Evolutionary conservation across 352 stramenopile species (phyloP).

Genomic region (Phytophthora multivora): DNA sequence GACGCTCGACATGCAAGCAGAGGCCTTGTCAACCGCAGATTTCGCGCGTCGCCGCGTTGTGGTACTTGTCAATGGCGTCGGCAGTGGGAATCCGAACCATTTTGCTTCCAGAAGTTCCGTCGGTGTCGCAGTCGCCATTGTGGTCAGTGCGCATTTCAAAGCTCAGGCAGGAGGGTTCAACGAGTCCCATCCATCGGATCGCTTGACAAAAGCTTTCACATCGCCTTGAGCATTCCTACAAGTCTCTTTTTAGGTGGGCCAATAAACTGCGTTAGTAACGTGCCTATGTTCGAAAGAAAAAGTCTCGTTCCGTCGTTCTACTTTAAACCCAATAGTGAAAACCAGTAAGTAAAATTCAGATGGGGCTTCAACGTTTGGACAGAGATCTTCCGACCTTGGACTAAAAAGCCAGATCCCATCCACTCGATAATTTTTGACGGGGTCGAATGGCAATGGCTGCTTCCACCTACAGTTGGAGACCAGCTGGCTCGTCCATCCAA

Average conservation of each 20-base stretch:
- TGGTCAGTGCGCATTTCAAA: conserved; percentile 8
- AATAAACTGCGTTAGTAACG: conserved; percentile 21
- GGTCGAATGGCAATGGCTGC: conserved; percentile 22
- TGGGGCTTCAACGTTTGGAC: conserved; percentile 11
- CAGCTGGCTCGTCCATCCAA: conserved; percentile 19
- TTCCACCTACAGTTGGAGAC: background rate
- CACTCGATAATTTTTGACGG: conserved; percentile 18
- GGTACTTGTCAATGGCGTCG: background rate
- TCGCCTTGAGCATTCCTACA: conserved; percentile 17
- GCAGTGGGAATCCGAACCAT: background rate
- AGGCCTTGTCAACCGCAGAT: background rate
- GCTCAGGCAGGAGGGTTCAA: conserved; percentile 2
- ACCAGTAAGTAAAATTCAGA: conserved; percentile 14
- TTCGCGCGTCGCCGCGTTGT: conserved; percentile 10
- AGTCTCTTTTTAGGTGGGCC: conserved; percentile 14
- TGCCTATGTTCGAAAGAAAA: background rate
- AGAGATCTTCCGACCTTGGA: conserved; percentile 24
- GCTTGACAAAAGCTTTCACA: background rate
- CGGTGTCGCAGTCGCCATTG: conserved; percentile 15
- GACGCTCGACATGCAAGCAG: conserved; percentile 1
- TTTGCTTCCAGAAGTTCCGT: background rate
- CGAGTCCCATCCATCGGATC: conserved; percentile 12
- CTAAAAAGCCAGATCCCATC: conserved; percentile 30
- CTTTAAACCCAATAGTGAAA: conserved; percentile 10
- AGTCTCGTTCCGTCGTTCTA: conserved; percentile 3